phyloP scores from a whole-genome alignment of 106 monocot species.

The Cymbidium sinense region DNA sequence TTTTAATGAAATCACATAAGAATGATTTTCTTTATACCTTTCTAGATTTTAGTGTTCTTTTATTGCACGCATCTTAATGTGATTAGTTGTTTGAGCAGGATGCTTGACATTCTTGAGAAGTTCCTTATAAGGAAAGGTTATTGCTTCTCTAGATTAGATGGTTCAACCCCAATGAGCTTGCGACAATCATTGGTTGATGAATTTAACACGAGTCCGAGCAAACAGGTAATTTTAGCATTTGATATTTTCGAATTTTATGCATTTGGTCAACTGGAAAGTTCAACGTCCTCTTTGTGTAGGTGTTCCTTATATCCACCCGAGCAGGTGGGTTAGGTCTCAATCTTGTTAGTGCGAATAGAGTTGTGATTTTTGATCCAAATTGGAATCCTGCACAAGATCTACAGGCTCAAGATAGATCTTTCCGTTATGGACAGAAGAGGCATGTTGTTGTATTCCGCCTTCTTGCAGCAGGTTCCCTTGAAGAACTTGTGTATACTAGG shows the following conservation, averaged over 20 bases:
- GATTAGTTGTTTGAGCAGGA: conserved; percentile 31
- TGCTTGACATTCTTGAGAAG: conserved; percentile 94
- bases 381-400: conserved; percentile 98
- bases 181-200: conserved; percentile 85
- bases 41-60: not conserved
- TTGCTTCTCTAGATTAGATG: conserved; percentile 94
- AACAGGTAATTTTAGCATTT: conserved; percentile 42
- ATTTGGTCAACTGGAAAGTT: not conserved
- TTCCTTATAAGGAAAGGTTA: conserved; percentile 88
- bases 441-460: conserved; percentile 88
- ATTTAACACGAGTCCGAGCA: conserved; percentile 87
- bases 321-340: conserved; percentile 89
- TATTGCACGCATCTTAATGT: not conserved
- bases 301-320: conserved; percentile 89
- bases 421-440: conserved; percentile 85
- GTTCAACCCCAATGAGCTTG: conserved; percentile 83
- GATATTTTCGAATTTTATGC: not conserved
- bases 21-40: not conserved
- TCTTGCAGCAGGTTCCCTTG: conserved; percentile 88
- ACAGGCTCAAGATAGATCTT: conserved; percentile 93
- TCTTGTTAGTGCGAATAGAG: conserved; percentile 89
- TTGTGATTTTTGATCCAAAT: conserved; percentile 96
- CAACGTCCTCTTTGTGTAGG: conserved; percentile 27
- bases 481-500: conserved; percentile 85
- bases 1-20: not conserved